Evolutionary conservation across 2,329 filamentous ascomycete genomes (phyloP).

Genomic region (Penicillium sp.): DNA sequence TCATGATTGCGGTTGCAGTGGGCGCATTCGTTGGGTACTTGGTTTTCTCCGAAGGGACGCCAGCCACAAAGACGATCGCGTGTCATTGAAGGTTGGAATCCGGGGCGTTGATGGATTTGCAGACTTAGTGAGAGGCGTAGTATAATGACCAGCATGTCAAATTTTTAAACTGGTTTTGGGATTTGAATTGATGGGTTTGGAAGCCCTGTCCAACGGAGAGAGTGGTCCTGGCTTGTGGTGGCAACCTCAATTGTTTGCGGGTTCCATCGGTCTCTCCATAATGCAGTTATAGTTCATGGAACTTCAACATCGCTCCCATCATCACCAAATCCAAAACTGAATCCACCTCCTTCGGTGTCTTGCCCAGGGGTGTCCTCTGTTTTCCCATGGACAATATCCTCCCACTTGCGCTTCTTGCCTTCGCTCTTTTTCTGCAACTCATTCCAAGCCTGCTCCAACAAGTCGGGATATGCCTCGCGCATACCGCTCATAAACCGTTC

Average conservation of each 20-base stretch:
- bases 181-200: neutral
- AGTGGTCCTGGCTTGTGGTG: neutral
- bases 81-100: slow-evolving; percentile 65
- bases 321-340: slow-evolving; percentile 64
- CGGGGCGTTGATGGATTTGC: neutral
- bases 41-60: slow-evolving; percentile 68
- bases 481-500: slow-evolving; percentile 71
- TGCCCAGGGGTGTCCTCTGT: slow-evolving; percentile 33
- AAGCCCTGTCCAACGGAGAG: neutral
- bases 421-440: slow-evolving; percentile 62
- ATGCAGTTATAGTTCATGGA: slow-evolving; percentile 29
- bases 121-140: neutral
- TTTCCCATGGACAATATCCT: slow-evolving; percentile 64
- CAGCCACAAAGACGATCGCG: slow-evolving; percentile 78
- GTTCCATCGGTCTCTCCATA: neutral
- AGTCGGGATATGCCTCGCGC: slow-evolving; percentile 58
- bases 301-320: slow-evolving; percentile 55
- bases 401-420: slow-evolving; percentile 81
- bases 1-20: slow-evolving; percentile 87
- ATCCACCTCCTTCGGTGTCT: slow-evolving; percentile 45
- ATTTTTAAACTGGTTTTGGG: neutral
- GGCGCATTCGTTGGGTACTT: slow-evolving; percentile 89
- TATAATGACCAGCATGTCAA: neutral
- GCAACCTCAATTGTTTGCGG: neutral
- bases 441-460: slow-evolving; percentile 64